phyloP scores from a whole-genome alignment of 352 stramenopile genomes.

The Globisporangium cystogenes region DNA sequence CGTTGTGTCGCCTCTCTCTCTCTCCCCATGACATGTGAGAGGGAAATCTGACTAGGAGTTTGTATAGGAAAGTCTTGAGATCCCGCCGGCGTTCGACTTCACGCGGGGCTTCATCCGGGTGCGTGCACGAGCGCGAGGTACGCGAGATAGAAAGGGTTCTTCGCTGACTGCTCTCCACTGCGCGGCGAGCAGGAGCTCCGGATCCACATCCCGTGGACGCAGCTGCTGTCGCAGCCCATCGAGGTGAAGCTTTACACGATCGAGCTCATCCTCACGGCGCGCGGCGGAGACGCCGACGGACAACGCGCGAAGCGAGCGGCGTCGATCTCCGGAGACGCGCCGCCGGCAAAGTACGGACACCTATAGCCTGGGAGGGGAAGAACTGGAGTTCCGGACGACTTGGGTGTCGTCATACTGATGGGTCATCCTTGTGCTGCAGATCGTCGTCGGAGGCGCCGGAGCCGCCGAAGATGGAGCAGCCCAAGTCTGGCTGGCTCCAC shows the following conservation, averaged over 20 bases:
- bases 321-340: constrained; percentile 8
- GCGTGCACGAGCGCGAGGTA: constrained; percentile 2
- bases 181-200: constrained; percentile 49
- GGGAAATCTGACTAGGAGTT: neutral
- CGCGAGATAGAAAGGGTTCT: neutral
- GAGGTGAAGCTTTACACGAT: constrained; percentile 88
- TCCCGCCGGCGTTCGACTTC: constrained; percentile 85
- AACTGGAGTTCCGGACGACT: neutral
- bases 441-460: constrained; percentile 8
- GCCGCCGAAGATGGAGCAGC: constrained; percentile 57
- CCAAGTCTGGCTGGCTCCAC: constrained; percentile 78
- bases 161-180: neutral
- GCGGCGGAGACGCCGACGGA: constrained; percentile 21
- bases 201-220: constrained; percentile 88
- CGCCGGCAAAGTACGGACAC: constrained; percentile 1
- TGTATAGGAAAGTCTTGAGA: constrained; percentile 69
- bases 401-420: neutral
- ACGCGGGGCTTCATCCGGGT: constrained; percentile 81
- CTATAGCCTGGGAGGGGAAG: too few relatives aligned
- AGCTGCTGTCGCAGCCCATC: constrained; percentile 80
- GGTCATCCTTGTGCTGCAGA: neutral
- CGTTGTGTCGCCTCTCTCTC: neutral
- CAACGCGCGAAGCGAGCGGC: constrained; percentile 10
- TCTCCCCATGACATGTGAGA: neutral
- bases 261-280: constrained; percentile 80